Base-by-base conservation (phyloP, 495 filamentous ascomycete species). In the Penicillium ochrochloron region DNA sequence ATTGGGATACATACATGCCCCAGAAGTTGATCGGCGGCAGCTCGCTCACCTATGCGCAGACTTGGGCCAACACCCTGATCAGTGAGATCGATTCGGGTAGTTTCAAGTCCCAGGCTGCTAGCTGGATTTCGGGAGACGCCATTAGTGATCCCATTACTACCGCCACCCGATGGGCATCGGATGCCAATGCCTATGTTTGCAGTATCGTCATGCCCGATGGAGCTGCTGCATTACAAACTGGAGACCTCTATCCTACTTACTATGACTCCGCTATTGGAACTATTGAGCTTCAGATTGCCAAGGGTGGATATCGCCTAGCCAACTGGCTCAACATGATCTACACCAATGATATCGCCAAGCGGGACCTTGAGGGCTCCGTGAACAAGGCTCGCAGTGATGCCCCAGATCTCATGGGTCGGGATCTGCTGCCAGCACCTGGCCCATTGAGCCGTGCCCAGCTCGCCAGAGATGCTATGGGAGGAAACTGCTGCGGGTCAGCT, bases 221-320 rank as follows among this genome's bases (percentile, higher is more conserved):
- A 41, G 61, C 66, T 17, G 64, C 66, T 31, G 71, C 71, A 14
- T 52, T 73, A 44, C 41, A 69, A 50, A 67, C 51, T 5, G 71
- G 69, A 3, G 69, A 76, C 48, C 76, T 78, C 55, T 84, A 84
- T 42, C 59, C 80, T 7, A 66, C 66, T 17, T 80, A 82, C 48
- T 77, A 88, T 35, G 73, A 87, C 54, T 75, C 76, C 90, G 88
- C 69, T 77, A 89, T 51, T 78, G 78, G 19, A 85, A 88, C 15
- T 76, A 84, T 95, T 44, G 86, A 94, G 78, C 64, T 86, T 65
- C 86, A 91, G 75, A 83, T 97, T 68, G 91, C 90, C 3, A 89
- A 87, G 70, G 91, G 86, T 11, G 91, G 91, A 12, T 93, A 88
- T 66, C 84, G 90, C 25, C 71, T 91, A 82, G 86, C 46, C 0